A percentile compares a stretch with the other conserved stretches of the same genome.
Conservation (phyloP, 345 rosid genomes). For the Salix arbutifolia region DNA sequence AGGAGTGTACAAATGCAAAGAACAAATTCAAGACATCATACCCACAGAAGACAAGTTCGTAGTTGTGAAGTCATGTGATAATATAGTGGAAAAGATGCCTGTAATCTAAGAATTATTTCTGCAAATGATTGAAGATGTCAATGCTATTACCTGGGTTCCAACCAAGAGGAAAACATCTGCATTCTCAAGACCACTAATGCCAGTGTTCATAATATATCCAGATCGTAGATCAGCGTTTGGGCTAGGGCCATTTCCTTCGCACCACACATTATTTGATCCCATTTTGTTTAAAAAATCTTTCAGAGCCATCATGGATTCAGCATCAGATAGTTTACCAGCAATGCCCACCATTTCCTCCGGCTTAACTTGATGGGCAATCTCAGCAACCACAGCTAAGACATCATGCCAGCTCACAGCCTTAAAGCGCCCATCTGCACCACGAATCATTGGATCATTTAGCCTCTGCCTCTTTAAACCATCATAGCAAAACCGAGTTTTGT, state of each 20-base stretch:
- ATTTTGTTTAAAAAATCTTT: constrained; percentile 87
- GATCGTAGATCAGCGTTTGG: constrained; percentile 91
- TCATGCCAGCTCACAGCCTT: constrained; percentile 93
- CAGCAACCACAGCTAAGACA: constrained; percentile 89
- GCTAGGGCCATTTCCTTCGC: constrained; percentile 78
- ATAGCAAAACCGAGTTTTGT: constrained; percentile 89
- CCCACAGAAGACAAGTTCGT: not conserved
- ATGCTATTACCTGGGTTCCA: constrained; percentile 74
- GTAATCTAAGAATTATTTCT: not conserved
- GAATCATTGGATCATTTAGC: constrained; percentile 96
- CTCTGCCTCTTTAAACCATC: constrained; percentile 99
- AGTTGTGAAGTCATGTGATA: not conserved
- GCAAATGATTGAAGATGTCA: not conserved
- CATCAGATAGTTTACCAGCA: constrained; percentile 92
- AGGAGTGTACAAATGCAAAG: not conserved
- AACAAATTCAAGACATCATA: not conserved
- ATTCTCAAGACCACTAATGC: constrained; percentile 88
- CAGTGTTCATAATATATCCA: constrained; percentile 81
- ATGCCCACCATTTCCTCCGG: constrained; percentile 85
- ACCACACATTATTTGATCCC: constrained; percentile 94
- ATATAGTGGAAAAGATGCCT: not conserved
- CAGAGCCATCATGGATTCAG: constrained; percentile 97
- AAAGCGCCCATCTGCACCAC: constrained; percentile 86
- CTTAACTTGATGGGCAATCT: constrained; percentile 65
- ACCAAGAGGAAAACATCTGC: constrained; percentile 91